Evolutionary conservation across 2,329 filamentous ascomycete species (phyloP).

Genomic region (Arthrobotrys sinensis): DNA sequence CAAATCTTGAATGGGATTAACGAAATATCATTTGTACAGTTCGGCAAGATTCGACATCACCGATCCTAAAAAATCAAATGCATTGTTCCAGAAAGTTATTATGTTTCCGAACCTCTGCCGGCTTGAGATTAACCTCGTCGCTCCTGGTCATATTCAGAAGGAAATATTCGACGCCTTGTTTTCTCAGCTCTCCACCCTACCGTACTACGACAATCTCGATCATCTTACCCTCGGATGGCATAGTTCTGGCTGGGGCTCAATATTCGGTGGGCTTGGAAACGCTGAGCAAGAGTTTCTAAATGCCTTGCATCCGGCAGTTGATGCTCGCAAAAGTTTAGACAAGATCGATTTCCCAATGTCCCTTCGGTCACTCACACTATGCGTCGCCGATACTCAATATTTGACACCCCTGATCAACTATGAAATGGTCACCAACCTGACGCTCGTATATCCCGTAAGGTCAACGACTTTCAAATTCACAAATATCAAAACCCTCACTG

Average conservation of each 20-base stretch:
- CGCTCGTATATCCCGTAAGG: not conserved
- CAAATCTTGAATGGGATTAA: not conserved
- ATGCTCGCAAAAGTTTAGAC: not conserved
- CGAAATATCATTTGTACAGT: not conserved
- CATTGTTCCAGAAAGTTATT: not conserved
- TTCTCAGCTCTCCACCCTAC: not conserved
- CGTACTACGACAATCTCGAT: not conserved
- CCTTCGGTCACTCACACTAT: not conserved
- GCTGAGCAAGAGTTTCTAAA: not conserved
- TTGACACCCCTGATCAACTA: not conserved
- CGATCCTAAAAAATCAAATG: not conserved
- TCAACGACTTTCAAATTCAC: not conserved
- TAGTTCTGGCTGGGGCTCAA: not conserved
- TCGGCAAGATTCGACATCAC: constrained; percentile 14
- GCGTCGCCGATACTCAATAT: too few species aligned
- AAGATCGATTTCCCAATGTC: not conserved
- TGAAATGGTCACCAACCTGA: not conserved
- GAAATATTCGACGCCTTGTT: not conserved
- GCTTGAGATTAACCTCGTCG: constrained; percentile 1
- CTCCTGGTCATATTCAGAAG: too few species aligned
- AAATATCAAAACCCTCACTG: constrained; percentile 8
- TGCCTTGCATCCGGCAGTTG: not conserved
- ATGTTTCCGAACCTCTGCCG: not conserved
- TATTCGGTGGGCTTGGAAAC: not conserved
- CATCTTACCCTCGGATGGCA: constrained; percentile 1